Base-by-base conservation (phyloP, 176 grass and related monocot species). In the Rhynchospora breviuscula region DNA sequence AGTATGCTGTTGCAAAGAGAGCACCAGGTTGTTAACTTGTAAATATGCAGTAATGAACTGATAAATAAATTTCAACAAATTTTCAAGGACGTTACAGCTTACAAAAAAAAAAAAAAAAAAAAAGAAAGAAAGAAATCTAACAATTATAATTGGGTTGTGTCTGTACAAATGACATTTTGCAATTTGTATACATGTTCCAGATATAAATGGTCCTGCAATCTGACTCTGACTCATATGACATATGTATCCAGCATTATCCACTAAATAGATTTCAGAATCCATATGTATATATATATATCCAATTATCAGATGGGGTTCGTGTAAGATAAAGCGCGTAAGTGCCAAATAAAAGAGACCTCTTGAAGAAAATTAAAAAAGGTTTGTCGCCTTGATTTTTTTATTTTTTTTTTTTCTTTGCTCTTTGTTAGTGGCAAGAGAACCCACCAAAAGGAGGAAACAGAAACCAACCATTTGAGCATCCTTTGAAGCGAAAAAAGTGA, bases 381-480 rank as follows among this genome's bases (percentile, higher is more conserved):
- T 75, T 52, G 59, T 62, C 59, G 21, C 59, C 59, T 53, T 75
- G 21, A 8, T 26, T 51, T 15, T 15, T 22, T 6, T 21, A 18
- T 33, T 67, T 70, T 70, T 10, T 2, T 51, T 77, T 56, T 56
- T 77, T 1, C 1, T 10, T 52, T 4, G 18, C 66, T 69, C 44
- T 45, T 69, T 48, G 44, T 54, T 77, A 77, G 73, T 77, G 48
- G 48, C 22, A 77, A 29, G 12, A 77, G 48, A 78, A 73, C n/a
- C 45, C 9, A 73, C 69, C 43, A 70, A 44, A 44, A 40, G 35
- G 29, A 17, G 17, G 67, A 14, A 71, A 7, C n/a, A 73, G 69
- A 73, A 73, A 78, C 73, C 73, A 78, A 78, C 52, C 14, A 54
- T 56, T 57, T 78, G 7, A 56, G 73, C 73, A 78, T 78, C 48